These are phyloP conservation scores for Aspergillus sp. DNA, from an alignment of 2,329 filamentous ascomycete genomes.

Conservation along the genomic window DNA sequence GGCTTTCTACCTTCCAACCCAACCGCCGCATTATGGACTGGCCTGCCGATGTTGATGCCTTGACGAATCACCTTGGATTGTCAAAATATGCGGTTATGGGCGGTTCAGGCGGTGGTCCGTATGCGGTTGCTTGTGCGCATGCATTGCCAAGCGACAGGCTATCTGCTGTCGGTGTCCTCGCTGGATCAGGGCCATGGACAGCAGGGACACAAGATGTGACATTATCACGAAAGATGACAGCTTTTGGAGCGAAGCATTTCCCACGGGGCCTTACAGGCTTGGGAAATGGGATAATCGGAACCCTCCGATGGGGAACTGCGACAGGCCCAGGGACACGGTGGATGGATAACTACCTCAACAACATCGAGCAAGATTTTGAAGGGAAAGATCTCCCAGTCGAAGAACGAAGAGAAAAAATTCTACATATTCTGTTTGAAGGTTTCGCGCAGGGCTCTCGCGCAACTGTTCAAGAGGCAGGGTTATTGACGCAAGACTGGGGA, in stretches of 20 bases:
- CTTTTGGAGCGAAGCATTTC: constrained; percentile 14
- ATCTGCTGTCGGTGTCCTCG: constrained; percentile 34
- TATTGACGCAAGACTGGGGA: constrained; percentile 24
- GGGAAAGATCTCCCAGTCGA: not conserved
- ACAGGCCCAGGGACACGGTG: constrained; percentile 11
- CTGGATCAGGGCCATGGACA: constrained; percentile 28
- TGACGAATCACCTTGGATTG: constrained; percentile 38
- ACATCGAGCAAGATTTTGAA: constrained; percentile 6
- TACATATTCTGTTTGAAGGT: constrained; percentile 16
- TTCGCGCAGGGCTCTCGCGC: constrained; percentile 21
- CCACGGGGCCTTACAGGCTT: constrained; percentile 16
- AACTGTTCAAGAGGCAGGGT: constrained; percentile 19
- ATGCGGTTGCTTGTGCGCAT: constrained; percentile 43
- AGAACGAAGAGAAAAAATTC: constrained; percentile 9
- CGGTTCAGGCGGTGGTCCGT: constrained; percentile 45
- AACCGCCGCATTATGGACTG: constrained; percentile 36
- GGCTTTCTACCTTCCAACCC: constrained; percentile 35
- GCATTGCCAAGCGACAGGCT: constrained; percentile 29
- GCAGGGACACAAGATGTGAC: constrained; percentile 28
- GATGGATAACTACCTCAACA: constrained; percentile 20
- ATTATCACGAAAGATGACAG: constrained; percentile 11
- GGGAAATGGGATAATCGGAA: constrained; percentile 12
- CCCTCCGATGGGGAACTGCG: constrained; percentile 12
- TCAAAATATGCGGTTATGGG: constrained; percentile 41
- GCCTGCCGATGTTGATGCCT: constrained; percentile 37